Base-by-base conservation (phyloP, 768 basidiomycete species). In the Suillus hirtellus region DNA sequence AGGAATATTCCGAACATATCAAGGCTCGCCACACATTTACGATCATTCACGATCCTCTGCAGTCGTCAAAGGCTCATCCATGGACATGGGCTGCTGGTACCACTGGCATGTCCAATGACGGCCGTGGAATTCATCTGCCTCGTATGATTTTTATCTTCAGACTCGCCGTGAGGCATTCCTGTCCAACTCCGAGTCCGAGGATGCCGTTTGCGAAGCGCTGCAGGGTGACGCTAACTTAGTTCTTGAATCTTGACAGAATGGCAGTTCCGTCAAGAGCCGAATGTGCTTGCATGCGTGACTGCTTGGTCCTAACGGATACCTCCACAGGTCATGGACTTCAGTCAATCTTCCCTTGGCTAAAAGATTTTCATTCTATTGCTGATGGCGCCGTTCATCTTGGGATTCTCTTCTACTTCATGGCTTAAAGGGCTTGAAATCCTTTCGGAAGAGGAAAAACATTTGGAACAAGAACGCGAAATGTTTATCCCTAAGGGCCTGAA, bases 111-210 rank as follows among this genome's bases (percentile, higher is more conserved):
- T 27, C 49, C 3, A 15, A 17, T 52, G 15, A 52, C 17, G 19
- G 11, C 52, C 52, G 52, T 53, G 52, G 52, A 53, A 53, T 12
- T 19, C 5, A 53, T 3, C 31, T 35, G 19, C 52, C 19, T 34
- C 19, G 34, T 35, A 31, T 34, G 10, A 12, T 1, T 35, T 35
- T 35, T n/a, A 35, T n/a, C 52, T 19, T n/a, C 19, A 53, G 19
- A 53, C 52, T 35, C 52, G 1, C 10, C 19, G 31, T 12, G 52
- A 53, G 52, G 34, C 17, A 35, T 53, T 19, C 52, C 11, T 34
- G 17, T 35, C 19, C 52, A 53, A 53, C 19, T 53, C 52, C 52
- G 52, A 53, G 52, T 53, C 52, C 52, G 52, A 53, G 52, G 52
- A 53, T n/a, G 31, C 31, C 52, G 52, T 31, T 35, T 11, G 34